Base-by-base conservation (phyloP, 345 rosid species). In the Salix exigua region DNA sequence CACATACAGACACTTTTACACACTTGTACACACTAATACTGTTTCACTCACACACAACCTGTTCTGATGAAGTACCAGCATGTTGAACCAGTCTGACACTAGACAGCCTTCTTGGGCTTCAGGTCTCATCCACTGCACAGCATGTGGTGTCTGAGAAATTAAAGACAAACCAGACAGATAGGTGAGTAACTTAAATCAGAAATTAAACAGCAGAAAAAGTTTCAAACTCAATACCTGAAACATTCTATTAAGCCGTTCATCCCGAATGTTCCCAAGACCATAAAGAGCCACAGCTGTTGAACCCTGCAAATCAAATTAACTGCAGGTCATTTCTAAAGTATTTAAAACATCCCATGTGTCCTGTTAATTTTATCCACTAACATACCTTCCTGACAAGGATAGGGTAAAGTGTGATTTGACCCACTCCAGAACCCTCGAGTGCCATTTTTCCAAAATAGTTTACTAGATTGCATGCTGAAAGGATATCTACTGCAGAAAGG, bases 401-500 rank as follows among this genome's bases (percentile, higher is more conserved):
- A 74, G 99, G 99, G 78, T 79, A 78, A 77, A 95, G 84, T 35
- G 96, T 87, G 78, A 95, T 95, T 88, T 95, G 93, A 75, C 99
- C 99, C 87, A 93, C 99, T 73, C 98, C 98, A 60, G 99, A 95
- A 83, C 99, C 99, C 80, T 94, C 98, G 81, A 95, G 99, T 85
- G 85, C 92, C 99, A 93, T 95, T 87, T 95, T 95, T 77, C 99
- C 99, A 79, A 95, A 95, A 77, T 95, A 93, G 76, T 95, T 95
- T 80, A 95, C 91, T 66, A 95, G 99, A 88, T 95, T 95, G 91
- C 98, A 91, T 21, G 98, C 88, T 17, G 99, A 95, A 73, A 95
- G 94, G 62, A 95, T 95, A 81, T 95, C 98, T 58, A 95, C 88
- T 2, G 99, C 97, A 72, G 99, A 95, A 79, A 95, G 97, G 84